Evolutionary conservation across 1,284 basidiomycete species (phyloP).

Genomic region (Sphaerobolus stellatus): DNA sequence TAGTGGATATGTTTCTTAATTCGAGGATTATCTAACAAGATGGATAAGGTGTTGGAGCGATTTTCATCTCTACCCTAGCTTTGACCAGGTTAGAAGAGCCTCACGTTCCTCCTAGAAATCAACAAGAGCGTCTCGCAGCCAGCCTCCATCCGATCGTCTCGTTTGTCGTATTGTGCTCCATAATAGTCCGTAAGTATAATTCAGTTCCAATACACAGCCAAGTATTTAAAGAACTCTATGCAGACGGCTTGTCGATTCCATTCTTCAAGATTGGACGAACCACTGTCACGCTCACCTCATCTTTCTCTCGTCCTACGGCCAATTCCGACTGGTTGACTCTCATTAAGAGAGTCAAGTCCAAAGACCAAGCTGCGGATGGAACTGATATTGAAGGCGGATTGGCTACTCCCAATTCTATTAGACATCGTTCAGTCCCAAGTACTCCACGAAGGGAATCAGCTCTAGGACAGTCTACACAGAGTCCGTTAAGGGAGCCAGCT

Average conservation of each 20-base stretch:
- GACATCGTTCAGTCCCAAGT: too few relatives aligned
- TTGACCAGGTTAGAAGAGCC: slow-evolving; percentile 64
- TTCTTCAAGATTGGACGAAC: slow-evolving; percentile 72
- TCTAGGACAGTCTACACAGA: too few relatives aligned
- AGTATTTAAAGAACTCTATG: background rate
- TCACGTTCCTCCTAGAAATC: slow-evolving; percentile 54
- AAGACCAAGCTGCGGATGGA: background rate
- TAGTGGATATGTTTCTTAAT: background rate
- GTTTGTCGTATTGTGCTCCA: slow-evolving; percentile 82
- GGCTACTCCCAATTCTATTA: too few relatives aligned
- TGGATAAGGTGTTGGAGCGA: slow-evolving; percentile 68
- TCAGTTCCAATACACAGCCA: background rate
- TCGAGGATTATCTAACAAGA: background rate
- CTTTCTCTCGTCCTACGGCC: slow-evolving; percentile 2
- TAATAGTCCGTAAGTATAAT: slow-evolving; percentile 65
- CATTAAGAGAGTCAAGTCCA: background rate
- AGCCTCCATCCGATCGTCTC: slow-evolving; percentile 78
- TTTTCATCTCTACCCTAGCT: slow-evolving; percentile 84
- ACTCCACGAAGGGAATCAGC: too few relatives aligned
- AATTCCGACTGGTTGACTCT: slow-evolving; percentile 7
- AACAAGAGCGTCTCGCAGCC: slow-evolving; percentile 69
- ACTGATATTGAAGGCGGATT: background rate
- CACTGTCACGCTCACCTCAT: slow-evolving; percentile 2
- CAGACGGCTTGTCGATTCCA: slow-evolving; percentile 86
- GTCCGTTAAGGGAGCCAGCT: too few relatives aligned